Evolutionary conservation across 2,329 filamentous ascomycete genomes (phyloP), one percentile per base, ranked within the genome.

Genomic region (Paramyrothecium roridum): DNA sequence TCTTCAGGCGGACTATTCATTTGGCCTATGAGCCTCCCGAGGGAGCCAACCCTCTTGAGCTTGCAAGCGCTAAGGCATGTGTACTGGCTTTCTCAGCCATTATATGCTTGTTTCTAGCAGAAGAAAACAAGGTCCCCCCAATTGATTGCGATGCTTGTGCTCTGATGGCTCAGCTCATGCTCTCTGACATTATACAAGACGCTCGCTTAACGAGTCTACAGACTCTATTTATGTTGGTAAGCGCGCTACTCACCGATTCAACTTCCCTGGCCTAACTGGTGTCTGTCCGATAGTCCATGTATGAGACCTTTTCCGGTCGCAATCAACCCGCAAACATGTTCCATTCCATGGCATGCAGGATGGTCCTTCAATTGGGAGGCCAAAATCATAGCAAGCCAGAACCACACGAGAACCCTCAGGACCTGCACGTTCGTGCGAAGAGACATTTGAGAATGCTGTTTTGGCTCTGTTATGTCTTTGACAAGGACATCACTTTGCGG

Each of bases 401-500:
- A n/a, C 33, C 56, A 3, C 48, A 53, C 8, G 43, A 57, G 2
- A 55, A 54, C 2, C 55, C 54, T 2, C 46, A 65, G 2, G 66
- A 61, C 6, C 19, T 54, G 0, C 34, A 59, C 8, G 66, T 69
- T 48, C 68, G 69, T 2, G 61, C 66, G 48, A 61, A 65, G 43
- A 63, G 66, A 10, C 70, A 76, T 30, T 58, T 76, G 0, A 70
- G 76, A 3, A 62, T 68, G 30, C 54, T 84, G 0, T 85, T 85
- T 60, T 85, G 82, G 81, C 60, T 84, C 7, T 77, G 76, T 57
- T 84, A 82, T 55, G 71, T 71, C 2, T 65, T 82, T 11, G 82
- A 85, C 59, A 84, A 82, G 56, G 81, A 84, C n/a, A 71, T 83
- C 13, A 70, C 79, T 0, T 68, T 85, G 0, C 75, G 81, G 3